Percentiles rank a stretch among this genome's conserved stretches.
Evolutionary conservation across 495 filamentous ascomycete species (phyloP).

Genomic region (Paragyromitra xinjiangensis): DNA sequence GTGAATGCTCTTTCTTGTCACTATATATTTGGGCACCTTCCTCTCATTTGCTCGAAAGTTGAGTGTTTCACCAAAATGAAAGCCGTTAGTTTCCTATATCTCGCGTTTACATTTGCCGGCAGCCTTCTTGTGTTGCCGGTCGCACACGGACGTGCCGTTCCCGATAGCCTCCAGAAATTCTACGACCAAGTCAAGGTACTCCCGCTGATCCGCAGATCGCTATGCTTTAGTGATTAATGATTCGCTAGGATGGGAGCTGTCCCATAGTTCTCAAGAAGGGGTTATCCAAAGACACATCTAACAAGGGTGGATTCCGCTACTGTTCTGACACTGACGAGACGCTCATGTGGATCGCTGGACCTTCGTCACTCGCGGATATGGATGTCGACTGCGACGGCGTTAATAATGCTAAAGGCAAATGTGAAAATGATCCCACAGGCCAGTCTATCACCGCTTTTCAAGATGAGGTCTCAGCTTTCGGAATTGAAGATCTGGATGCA

Average conservation of each 20-base stretch:
- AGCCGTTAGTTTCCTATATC: neutral
- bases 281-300: constrained; percentile 17
- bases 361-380: constrained; percentile 62
- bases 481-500: constrained; percentile 68
- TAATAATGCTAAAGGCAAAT: constrained; percentile 63
- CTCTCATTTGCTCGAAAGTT: neutral
- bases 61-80: constrained; percentile 18
- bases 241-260: constrained; percentile 31
- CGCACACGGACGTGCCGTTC: constrained; percentile 16
- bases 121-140: neutral
- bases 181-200: constrained; percentile 44
- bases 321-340: constrained; percentile 28
- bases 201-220: neutral
- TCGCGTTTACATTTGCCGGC: neutral
- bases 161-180: constrained; percentile 42
- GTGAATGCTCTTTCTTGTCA: neutral
- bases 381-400: constrained; percentile 75
- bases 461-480: constrained; percentile 61
- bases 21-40: neutral
- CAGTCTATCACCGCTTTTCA: constrained; percentile 68
- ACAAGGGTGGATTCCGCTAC: constrained; percentile 28
- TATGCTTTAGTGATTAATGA: neutral
- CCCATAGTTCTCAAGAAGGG: constrained; percentile 24
- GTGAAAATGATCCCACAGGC: constrained; percentile 64
- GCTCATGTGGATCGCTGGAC: constrained; percentile 45